Evolutionary conservation across 192 early-diverging fungal genomes (phyloP).

Genomic region (Coemansia sp.): DNA sequence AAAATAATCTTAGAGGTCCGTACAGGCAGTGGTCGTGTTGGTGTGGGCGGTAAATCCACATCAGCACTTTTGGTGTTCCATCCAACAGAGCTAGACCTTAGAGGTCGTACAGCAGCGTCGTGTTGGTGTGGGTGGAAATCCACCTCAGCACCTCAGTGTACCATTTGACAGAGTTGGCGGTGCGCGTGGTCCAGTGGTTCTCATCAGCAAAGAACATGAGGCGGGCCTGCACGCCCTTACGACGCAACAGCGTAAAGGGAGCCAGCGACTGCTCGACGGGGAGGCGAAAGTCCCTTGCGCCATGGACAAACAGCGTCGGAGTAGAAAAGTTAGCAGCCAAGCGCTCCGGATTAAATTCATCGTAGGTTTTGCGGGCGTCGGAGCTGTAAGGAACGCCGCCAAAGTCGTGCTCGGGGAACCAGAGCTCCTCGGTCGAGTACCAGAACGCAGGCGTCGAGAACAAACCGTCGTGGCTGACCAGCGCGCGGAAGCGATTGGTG

Average conservation of each 20-base stretch:
- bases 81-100: too few species aligned
- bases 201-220: slow-evolving; percentile 76
- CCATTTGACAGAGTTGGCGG: slow-evolving; percentile 67
- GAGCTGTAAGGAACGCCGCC: slow-evolving; percentile 64
- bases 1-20: too few species aligned
- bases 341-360: slow-evolving; percentile 64
- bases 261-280: slow-evolving; percentile 64
- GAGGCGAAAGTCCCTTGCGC: slow-evolving; percentile 65
- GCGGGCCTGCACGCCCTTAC: slow-evolving; percentile 62
- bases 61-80: too few species aligned
- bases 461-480: slow-evolving; percentile 76
- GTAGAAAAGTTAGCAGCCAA: slow-evolving; percentile 68
- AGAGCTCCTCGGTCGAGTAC: slow-evolving; percentile 75
- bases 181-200: slow-evolving; percentile 64
- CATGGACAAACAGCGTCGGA: slow-evolving; percentile 75
- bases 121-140: slow-evolving; percentile 43
- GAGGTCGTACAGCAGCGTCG: slow-evolving; percentile 19
- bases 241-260: slow-evolving; percentile 72
- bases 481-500: slow-evolving; percentile 61
- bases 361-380: slow-evolving; percentile 54
- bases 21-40: too few species aligned
- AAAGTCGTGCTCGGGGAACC: slow-evolving; percentile 74
- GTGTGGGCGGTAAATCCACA: too few species aligned
- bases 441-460: slow-evolving; percentile 60
- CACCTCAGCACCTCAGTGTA: slow-evolving; percentile 65